Evolutionary conservation across 2,329 filamentous ascomycete genomes (phyloP).

Genomic region (Leptographium wingfieldii): DNA sequence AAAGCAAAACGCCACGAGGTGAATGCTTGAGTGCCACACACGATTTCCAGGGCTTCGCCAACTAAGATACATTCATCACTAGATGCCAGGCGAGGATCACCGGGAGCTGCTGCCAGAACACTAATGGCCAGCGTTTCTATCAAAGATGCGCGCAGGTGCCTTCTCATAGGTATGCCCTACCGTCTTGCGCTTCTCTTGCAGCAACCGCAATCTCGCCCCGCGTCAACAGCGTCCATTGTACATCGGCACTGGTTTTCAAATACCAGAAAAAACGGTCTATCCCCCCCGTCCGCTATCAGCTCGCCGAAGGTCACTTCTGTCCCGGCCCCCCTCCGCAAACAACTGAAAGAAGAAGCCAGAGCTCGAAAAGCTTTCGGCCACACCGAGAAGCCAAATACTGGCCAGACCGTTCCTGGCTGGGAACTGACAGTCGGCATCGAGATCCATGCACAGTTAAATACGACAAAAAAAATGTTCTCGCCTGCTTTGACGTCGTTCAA

Average conservation of each 20-base stretch:
- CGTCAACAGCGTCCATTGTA: neutral
- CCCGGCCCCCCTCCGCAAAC: slow-evolving; percentile 50
- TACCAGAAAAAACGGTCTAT: neutral
- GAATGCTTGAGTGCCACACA: neutral
- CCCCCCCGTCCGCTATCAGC: no score
- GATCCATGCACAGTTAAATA: slow-evolving; percentile 93
- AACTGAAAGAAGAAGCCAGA: slow-evolving; percentile 55
- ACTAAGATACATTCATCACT: neutral
- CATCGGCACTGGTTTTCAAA: neutral
- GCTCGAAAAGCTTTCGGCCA: slow-evolving; percentile 30
- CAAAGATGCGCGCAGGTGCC: neutral
- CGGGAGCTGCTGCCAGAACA: neutral
- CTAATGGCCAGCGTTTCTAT: slow-evolving; percentile 1
- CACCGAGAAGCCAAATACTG: slow-evolving; percentile 31
- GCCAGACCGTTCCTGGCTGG: slow-evolving; percentile 56
- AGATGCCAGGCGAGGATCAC: neutral
- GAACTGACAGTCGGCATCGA: slow-evolving; percentile 93
- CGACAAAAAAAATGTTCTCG: slow-evolving; percentile 80
- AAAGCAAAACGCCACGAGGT: no score
- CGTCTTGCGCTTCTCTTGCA: neutral
- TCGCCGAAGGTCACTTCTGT: neutral
- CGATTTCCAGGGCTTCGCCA: neutral
- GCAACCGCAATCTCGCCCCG: no score
- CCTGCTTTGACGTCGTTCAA: slow-evolving; percentile 45
- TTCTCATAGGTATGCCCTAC: neutral